Conservation (phyloP, 1,139 yeast genomes). For the Debaryomycetaceae sp. region DNA sequence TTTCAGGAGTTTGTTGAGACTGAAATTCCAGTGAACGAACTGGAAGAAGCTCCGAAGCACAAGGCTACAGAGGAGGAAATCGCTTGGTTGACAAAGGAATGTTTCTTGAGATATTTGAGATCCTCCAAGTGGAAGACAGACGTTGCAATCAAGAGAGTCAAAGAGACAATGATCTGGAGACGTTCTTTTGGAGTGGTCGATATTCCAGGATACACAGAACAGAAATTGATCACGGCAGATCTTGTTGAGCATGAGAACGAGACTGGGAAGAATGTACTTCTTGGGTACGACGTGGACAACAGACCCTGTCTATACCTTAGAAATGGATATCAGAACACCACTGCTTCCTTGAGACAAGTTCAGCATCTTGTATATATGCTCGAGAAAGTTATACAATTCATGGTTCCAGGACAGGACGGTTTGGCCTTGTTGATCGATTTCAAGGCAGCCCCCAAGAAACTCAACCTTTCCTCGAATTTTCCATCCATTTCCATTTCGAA, state of each 20-base stretch:
- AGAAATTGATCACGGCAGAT: slow-evolving; percentile 54
- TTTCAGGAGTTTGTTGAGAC: slow-evolving; percentile 18
- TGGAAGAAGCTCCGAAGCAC: slow-evolving; percentile 16
- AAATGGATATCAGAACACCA: slow-evolving; percentile 92
- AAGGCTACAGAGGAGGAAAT: slow-evolving; percentile 52
- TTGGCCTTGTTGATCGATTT: slow-evolving; percentile 87
- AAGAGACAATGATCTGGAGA: slow-evolving; percentile 82
- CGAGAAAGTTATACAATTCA: slow-evolving; percentile 83
- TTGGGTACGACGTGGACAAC: slow-evolving; percentile 85
- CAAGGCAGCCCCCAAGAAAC: slow-evolving; percentile 51
- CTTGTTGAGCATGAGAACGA: slow-evolving; percentile 66
- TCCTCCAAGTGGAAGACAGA: slow-evolving; percentile 86
- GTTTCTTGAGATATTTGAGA: slow-evolving; percentile 78
- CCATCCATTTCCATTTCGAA: slow-evolving; percentile 52
- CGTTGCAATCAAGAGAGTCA: slow-evolving; percentile 70
- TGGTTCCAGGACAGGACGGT: slow-evolving; percentile 96
- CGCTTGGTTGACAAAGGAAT: slow-evolving; percentile 90
- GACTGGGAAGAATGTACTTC: slow-evolving; percentile 83
- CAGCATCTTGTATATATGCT: slow-evolving; percentile 90
- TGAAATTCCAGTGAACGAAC: slow-evolving; percentile 23
- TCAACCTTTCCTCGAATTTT: slow-evolving; percentile 39
- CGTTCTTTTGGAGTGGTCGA: slow-evolving; percentile 83
- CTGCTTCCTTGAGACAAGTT: slow-evolving; percentile 80
- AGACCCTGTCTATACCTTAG: slow-evolving; percentile 88
- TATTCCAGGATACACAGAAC: slow-evolving; percentile 38